phyloP scores from a whole-genome alignment of 116 monocot genomes.

The Cymodocea nodosa region DNA sequence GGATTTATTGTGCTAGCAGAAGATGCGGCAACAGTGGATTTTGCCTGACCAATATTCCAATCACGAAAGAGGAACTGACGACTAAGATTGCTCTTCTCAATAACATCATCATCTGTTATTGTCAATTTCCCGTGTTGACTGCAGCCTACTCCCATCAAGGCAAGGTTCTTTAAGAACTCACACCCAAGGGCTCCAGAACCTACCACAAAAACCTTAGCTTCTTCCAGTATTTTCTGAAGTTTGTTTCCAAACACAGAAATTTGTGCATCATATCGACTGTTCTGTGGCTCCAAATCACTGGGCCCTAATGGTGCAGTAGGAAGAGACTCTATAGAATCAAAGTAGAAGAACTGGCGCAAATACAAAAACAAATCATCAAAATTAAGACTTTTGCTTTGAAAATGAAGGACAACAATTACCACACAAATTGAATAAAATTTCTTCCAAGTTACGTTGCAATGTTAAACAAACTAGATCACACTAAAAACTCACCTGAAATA shows the following conservation, averaged over 20 bases:
- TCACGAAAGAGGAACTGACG: conserved; percentile 47
- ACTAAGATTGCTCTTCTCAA: conserved; percentile 52
- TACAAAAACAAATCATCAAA: not conserved
- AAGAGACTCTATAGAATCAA: conserved; percentile 42
- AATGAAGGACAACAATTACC: not conserved
- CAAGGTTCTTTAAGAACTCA: conserved; percentile 49
- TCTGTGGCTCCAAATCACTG: conserved; percentile 20
- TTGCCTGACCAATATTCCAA: conserved; percentile 51
- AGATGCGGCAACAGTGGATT: conserved; percentile 41
- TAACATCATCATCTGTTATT: conserved; percentile 55
- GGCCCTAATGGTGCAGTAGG: conserved; percentile 25
- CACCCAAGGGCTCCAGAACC: conserved; percentile 48
- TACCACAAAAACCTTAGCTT: conserved; percentile 30
- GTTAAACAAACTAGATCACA: not conserved
- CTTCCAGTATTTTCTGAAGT: conserved; percentile 36
- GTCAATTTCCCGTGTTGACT: conserved; percentile 31
- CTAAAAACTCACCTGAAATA: conserved; percentile 28
- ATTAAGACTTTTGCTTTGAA: not conserved
- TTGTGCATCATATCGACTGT: conserved; percentile 39
- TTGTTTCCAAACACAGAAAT: conserved; percentile 41
- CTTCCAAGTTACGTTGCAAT: not conserved
- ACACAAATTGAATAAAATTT: not conserved
- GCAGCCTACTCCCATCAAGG: conserved; percentile 45
- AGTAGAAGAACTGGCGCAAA: conserved; percentile 34
- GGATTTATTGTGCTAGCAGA: conserved; percentile 27